Percentiles rank a stretch among this genome's conserved stretches.
Evolutionary conservation across 176 grass and related monocot species (phyloP).

Genomic region (Oryza coarctata): DNA sequence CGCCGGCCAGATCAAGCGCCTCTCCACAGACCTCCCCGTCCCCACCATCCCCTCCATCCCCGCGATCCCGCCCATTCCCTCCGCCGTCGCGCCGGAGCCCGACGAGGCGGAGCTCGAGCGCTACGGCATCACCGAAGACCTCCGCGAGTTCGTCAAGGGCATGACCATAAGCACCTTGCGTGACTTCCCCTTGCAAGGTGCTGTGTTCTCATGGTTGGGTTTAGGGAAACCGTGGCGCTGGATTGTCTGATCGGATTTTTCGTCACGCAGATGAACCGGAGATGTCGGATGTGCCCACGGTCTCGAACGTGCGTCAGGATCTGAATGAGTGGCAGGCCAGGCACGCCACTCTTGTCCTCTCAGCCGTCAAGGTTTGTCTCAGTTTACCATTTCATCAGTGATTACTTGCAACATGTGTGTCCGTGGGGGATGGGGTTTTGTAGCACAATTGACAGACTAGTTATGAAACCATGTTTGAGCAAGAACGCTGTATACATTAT

Average conservation of each 20-base stretch:
- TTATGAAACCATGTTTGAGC: not conserved
- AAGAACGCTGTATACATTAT: not conserved
- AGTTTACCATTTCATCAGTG: slow-evolving; percentile 9
- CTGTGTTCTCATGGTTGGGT: slow-evolving; percentile 15
- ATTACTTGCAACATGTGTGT: slow-evolving; percentile 18
- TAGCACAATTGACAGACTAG: not conserved
- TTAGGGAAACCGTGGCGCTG: slow-evolving; percentile 24
- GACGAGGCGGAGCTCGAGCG: slow-evolving; percentile 55
- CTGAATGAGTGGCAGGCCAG: slow-evolving; percentile 96
- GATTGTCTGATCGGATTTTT: slow-evolving; percentile 12
- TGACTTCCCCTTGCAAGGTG: slow-evolving; percentile 94
- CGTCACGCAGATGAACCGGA: slow-evolving; percentile 68
- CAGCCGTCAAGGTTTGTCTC: slow-evolving; percentile 71
- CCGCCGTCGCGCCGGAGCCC: slow-evolving; percentile 29
- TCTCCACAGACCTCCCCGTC: slow-evolving; percentile 71
- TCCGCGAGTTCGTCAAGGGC: slow-evolving; percentile 91
- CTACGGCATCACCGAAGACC: slow-evolving; percentile 80
- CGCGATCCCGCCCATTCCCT: slow-evolving; percentile 45
- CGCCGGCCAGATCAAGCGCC: slow-evolving; percentile 92
- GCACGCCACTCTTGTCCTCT: slow-evolving; percentile 87
- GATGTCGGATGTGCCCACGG: slow-evolving; percentile 61
- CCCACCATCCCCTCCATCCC: slow-evolving; percentile 64
- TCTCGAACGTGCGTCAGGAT: slow-evolving; percentile 97
- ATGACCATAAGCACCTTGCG: slow-evolving; percentile 90
- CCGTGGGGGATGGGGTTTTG: not conserved